phyloP scores from a whole-genome alignment of 2,329 filamentous ascomycete genomes.

The Aspergillus sp. region DNA sequence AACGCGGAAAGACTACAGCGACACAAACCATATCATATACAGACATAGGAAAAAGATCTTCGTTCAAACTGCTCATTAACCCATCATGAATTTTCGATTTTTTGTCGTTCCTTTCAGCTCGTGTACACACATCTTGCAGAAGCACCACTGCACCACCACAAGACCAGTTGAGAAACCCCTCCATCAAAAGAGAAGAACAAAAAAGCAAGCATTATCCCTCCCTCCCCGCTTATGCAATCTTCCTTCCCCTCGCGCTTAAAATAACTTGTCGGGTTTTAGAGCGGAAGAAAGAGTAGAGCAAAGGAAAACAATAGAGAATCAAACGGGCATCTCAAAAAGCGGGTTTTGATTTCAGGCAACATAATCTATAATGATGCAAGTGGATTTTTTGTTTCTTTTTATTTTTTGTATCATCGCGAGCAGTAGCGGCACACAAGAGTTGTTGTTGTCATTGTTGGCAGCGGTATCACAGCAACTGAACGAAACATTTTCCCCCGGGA shows the following conservation, averaged over 20 bases:
- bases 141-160: conserved; percentile 8
- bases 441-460: conserved; percentile 4
- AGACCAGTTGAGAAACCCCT: background rate
- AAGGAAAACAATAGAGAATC: background rate
- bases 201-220: background rate
- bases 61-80: conserved; percentile 22
- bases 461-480: conserved; percentile 30
- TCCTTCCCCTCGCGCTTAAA: background rate
- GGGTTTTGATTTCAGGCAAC: conserved; percentile 14
- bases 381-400: background rate
- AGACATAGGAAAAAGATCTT: conserved; percentile 1
- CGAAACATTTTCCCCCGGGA: conserved; percentile 24
- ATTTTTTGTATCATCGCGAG: conserved; percentile 17
- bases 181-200: conserved; percentile 14
- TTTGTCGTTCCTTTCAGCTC: conserved; percentile 22
- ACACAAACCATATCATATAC: background rate
- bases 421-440: conserved; percentile 10
- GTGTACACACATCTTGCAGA: conserved; percentile 25
- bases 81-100: conserved; percentile 28
- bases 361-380: conserved; percentile 18
- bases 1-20: too few relatives aligned
- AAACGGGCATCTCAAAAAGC: background rate
- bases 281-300: background rate
- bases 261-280: too few relatives aligned
- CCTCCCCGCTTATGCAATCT: conserved; percentile 5